Base-by-base conservation (phyloP, 306 rosid species). In the Rosa persica region DNA sequence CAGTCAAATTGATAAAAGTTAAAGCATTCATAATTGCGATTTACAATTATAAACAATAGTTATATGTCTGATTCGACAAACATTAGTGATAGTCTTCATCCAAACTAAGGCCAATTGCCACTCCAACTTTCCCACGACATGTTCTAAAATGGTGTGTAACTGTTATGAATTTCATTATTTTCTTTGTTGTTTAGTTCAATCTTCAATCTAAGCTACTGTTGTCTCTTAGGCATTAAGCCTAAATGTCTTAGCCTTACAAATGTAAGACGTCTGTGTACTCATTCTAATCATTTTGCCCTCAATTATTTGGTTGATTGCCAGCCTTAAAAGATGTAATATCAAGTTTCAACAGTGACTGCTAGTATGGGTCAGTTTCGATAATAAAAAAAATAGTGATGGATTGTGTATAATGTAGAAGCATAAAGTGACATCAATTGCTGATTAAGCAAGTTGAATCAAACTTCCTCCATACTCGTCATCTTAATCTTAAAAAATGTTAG, bases 281-380 rank as follows among this genome's bases (percentile, higher is more conserved):
- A 65, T 65, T 13, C 23, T 64, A 64, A 64, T n/a, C 69, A 64
- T 64, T 30, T 12, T 64, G 69, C 34, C 43, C 43, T 65, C 70
- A 34, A 36, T 36, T 65, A 65, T 65, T 34, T 65, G 23, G 46
- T 36, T 36, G 22, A 36, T 7, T 12, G 40, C 67, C 40, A 27
- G 67, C 40, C 20, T 12, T 27, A 12, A 0, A 13, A 61, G 39
- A 22, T 61, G 27, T 15, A 22, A 1, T 5, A 61, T 8, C 8
- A 23, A 23, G 67, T 61, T 61, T 61, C 67, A 61, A 61, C 20
- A 27, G 27, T 34, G 43, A 34, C 43, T 64, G 43, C 69, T 36
- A 16, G 69, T 30, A 30, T 30, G 42, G n/a, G 5, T 15, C 68
- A 12, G 40, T 62, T 62, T 30, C 30, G 0, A 62, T 27, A 62